Evolutionary conservation across 768 basidiomycete species (phyloP).

Genomic region (Rhizopogon rudus): DNA sequence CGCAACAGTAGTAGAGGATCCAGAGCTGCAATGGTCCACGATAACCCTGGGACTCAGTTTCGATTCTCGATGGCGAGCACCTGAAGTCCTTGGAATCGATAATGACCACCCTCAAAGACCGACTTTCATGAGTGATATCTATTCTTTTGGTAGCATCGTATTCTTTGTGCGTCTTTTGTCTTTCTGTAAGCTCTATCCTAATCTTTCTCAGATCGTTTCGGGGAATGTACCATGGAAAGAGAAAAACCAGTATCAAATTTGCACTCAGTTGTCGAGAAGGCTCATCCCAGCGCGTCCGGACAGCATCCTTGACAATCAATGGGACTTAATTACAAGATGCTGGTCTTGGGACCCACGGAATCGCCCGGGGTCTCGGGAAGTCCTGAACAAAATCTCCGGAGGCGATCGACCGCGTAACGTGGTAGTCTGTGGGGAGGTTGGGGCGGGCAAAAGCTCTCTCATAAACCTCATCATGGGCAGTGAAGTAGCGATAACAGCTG

Average conservation of each 20-base stretch:
- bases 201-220: background rate
- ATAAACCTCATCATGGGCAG: conserved; percentile 36
- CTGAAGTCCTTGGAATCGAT: conserved; percentile 17
- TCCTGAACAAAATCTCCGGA: background rate
- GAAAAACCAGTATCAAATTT: background rate
- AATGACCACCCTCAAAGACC: conserved; percentile 17
- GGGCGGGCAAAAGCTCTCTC: conserved; percentile 38
- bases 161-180: background rate
- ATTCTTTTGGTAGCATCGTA: conserved; percentile 27
- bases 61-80: conserved; percentile 35
- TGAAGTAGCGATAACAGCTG: conserved; percentile 25
- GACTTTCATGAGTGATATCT: conserved; percentile 32
- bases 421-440: conserved; percentile 39
- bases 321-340: background rate
- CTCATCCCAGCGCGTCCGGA: background rate
- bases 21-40: background rate
- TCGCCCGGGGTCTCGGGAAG: background rate
- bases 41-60: background rate
- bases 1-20: conserved; percentile 31
- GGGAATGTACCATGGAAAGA: background rate
- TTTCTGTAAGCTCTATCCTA: no score
- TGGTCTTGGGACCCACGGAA: background rate
- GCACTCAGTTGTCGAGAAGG: background rate
- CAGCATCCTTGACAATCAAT: background rate
- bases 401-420: conserved; percentile 20